Evolutionary conservation across 1,284 basidiomycete genomes (phyloP).

Genomic region (Anthracocystis setariae): DNA sequence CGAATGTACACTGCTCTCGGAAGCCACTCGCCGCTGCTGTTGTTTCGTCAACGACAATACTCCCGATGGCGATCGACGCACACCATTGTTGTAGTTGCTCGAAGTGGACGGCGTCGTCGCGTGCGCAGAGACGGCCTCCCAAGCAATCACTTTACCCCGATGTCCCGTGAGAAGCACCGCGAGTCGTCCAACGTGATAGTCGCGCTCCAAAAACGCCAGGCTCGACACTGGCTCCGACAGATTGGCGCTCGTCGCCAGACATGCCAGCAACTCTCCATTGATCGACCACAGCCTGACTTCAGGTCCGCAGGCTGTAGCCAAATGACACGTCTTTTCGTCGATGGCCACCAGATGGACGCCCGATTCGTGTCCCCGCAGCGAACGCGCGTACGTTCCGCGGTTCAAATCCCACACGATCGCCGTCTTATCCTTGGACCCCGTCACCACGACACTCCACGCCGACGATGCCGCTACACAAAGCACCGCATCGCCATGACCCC

Average conservation of each 20-base stretch:
- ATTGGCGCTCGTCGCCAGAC: conserved; percentile 72
- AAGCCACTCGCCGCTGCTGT: conserved; percentile 17
- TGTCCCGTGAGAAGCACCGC: conserved; percentile 64
- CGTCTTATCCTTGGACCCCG: conserved; percentile 84
- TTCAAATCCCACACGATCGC: conserved; percentile 93
- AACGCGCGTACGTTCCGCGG: conserved; percentile 67
- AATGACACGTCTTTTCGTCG: conserved; percentile 84
- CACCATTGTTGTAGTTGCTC: not conserved
- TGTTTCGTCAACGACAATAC: not conserved
- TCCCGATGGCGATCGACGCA: conserved; percentile 9
- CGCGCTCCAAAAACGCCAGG: conserved; percentile 81
- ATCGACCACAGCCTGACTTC: conserved; percentile 81
- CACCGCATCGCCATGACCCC: conserved; percentile 77
- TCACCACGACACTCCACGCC: conserved; percentile 84
- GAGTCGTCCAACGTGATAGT: conserved; percentile 67
- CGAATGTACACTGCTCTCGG: conserved; percentile 8
- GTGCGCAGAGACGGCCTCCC: conserved; percentile 56
- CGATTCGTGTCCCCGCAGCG: conserved; percentile 65
- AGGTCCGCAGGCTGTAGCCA: conserved; percentile 79
- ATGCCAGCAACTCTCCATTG: conserved; percentile 79
- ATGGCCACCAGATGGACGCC: conserved; percentile 79
- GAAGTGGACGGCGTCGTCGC: not conserved
- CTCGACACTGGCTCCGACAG: conserved; percentile 72
- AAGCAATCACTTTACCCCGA: conserved; percentile 58
- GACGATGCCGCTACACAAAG: conserved; percentile 79